Evolutionary conservation across 768 basidiomycete genomes (phyloP).

Genomic region (Pleurotus tuoliensis): DNA sequence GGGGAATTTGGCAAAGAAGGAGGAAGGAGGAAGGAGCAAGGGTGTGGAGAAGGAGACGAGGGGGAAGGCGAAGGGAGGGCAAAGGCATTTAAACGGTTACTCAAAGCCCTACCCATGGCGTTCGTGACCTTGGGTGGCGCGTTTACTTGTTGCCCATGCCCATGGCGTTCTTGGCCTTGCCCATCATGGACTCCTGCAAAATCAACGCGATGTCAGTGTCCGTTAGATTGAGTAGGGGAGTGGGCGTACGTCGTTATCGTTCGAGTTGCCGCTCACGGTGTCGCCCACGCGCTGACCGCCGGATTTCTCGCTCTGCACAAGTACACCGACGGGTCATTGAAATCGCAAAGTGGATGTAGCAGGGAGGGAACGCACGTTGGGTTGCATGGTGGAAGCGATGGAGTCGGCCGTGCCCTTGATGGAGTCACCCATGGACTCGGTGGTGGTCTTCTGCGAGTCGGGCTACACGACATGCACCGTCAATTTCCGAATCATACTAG

Average conservation of each 20-base stretch:
- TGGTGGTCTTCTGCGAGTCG: conserved; percentile 53
- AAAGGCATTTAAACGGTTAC: too few species aligned
- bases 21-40: too few species aligned
- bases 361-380: conserved; percentile 35
- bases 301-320: conserved; percentile 49
- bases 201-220: background rate
- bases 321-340: too few species aligned
- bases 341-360: too few species aligned
- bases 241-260: conserved; percentile 35
- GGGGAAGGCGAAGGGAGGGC: too few species aligned
- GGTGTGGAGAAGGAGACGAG: too few species aligned
- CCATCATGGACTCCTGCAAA: conserved; percentile 34
- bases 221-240: background rate
- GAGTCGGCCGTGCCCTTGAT: conserved; percentile 47
- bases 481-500: too few species aligned
- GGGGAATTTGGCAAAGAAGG: too few species aligned
- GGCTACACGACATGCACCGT: conserved; percentile 31
- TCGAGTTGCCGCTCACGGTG: conserved; percentile 41
- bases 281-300: conserved; percentile 46
- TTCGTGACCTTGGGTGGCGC: background rate
- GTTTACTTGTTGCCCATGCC: conserved; percentile 36
- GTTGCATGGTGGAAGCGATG: conserved; percentile 43
- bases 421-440: conserved; percentile 47
- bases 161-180: conserved; percentile 51
- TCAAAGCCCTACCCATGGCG: too few species aligned